Conservation (phyloP, 2,329 filamentous ascomycete species). For the Penicillium corylophilum region DNA sequence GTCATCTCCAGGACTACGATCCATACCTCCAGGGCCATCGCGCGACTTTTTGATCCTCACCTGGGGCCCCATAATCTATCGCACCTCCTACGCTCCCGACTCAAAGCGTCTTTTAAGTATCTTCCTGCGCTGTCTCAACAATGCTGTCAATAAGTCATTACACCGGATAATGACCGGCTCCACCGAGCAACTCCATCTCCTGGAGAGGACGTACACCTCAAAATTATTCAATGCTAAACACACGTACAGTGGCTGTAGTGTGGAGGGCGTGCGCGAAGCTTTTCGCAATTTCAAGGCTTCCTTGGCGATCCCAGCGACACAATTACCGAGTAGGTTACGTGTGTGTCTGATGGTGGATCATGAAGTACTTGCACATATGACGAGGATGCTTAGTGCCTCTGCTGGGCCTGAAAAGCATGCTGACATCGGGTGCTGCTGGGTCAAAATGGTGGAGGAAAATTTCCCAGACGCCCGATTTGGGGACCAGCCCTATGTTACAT, state of each 20-base stretch:
- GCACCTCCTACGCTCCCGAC: slow-evolving; percentile 28
- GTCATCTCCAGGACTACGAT: slow-evolving; percentile 25
- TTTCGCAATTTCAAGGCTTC: slow-evolving; percentile 33
- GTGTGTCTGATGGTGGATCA: slow-evolving; percentile 31
- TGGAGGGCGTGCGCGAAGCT: slow-evolving; percentile 19
- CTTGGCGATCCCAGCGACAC: slow-evolving; percentile 23
- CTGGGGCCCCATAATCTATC: slow-evolving; percentile 32
- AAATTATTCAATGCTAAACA: slow-evolving; percentile 25
- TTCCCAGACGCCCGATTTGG: slow-evolving; percentile 25
- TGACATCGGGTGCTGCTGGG: slow-evolving; percentile 18
- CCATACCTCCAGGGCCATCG: slow-evolving; percentile 24
- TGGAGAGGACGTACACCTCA: slow-evolving; percentile 26
- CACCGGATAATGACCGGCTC: slow-evolving; percentile 21
- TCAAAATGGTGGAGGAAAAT: slow-evolving; percentile 32
- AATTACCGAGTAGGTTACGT: slow-evolving; percentile 28
- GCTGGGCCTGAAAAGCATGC: slow-evolving; percentile 9
- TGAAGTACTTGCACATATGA: slow-evolving; percentile 20
- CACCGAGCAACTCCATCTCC: slow-evolving; percentile 15
- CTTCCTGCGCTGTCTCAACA: slow-evolving; percentile 51
- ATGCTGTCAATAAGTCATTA: slow-evolving; percentile 52
- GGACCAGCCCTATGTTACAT: slow-evolving; percentile 10
- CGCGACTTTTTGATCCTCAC: slow-evolving; percentile 31
- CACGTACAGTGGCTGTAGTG: slow-evolving; percentile 15
- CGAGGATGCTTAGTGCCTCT: slow-evolving; percentile 11
- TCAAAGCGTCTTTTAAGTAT: slow-evolving; percentile 54